Conservation (phyloP, 2,329 filamentous ascomycete genomes). For the Pseudocercospora pini-densiflorae region DNA sequence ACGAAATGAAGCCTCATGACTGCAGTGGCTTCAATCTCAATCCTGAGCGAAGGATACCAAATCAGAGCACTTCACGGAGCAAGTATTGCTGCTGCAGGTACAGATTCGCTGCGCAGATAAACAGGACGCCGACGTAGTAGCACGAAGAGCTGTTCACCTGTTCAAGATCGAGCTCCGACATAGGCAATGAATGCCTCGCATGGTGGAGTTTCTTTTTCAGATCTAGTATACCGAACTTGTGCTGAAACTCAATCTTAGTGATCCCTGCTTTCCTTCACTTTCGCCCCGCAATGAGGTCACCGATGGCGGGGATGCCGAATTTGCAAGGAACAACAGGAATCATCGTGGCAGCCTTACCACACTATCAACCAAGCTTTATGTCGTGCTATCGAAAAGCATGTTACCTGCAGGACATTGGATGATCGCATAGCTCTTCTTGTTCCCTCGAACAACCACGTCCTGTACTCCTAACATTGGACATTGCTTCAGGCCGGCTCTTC, state of each 20-base stretch:
- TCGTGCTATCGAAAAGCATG: slow-evolving; percentile 1
- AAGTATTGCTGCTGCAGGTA: too few species aligned
- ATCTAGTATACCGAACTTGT: slow-evolving; percentile 1
- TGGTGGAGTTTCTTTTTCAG: background rate
- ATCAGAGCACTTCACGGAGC: too few species aligned
- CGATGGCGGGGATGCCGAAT: background rate
- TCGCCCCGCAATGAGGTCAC: background rate
- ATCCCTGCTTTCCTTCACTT: slow-evolving; percentile 1
- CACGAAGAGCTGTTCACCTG: too few species aligned
- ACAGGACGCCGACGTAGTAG: background rate
- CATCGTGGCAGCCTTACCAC: background rate
- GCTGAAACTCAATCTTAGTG: background rate
- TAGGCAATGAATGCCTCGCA: background rate
- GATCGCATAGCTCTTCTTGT: background rate
- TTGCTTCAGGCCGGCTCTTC: background rate
- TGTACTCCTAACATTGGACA: background rate
- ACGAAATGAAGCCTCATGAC: background rate
- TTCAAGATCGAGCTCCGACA: too few species aligned
- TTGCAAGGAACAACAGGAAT: slow-evolving; percentile 6
- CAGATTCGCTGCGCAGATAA: background rate
- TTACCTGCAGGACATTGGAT: background rate
- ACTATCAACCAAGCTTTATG: slow-evolving; percentile 7
- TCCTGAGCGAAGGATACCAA: background rate
- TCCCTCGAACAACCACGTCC: background rate
- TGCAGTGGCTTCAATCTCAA: background rate